Evolutionary conservation across 1,139 yeast species (phyloP), one percentile per base, ranked within the genome.

Genomic region (Protomyces gravidus): DNA sequence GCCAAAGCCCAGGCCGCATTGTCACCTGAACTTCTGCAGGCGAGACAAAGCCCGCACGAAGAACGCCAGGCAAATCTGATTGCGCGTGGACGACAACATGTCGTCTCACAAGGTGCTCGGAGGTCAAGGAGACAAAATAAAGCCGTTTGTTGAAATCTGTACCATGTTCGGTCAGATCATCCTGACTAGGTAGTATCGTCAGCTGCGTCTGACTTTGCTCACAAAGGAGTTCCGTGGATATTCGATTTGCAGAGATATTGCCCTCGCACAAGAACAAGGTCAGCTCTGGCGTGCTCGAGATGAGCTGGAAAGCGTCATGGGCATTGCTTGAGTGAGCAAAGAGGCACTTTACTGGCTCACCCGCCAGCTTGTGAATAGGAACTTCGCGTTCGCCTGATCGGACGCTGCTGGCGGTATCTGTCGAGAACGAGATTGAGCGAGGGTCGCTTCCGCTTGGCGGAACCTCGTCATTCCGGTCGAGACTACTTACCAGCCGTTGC

Each of bases 261-360:
- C 55, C 36, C 19, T 57, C 21, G 32, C 15, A 36, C 33, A 21
- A 7, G 32, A 50, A 19, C 33, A 55, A 5, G 15, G 17, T 80
- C 0, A 84, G 80, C 2, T 81, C 78, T 1, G 80, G 78, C 26
- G 83, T 72, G 5, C 78, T 72, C 25, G 85, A 69, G 62, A 78
- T 80, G 1, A 77, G 73, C 26, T 77, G 70, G 5, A 81, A 68
- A 4, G 84, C 78, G n/a, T 80, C 69, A 46, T 74, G 70, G 0
- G 75, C 68, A n/a, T n/a, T n/a, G n/a, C n/a, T n/a, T n/a, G n/a
- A n/a, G n/a, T n/a, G n/a, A 0, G 83, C 80, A 1, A 83, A 63
- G 0, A 57, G 45, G 7, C 71, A 59, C 1, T 65, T 62, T 3
- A 67, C 65, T 1, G 75, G 72, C 13, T 67, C 63, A 13, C 68